Conservation (phyloP, 306 rosid species). For the Herpetospermum pedunculosum region DNA sequence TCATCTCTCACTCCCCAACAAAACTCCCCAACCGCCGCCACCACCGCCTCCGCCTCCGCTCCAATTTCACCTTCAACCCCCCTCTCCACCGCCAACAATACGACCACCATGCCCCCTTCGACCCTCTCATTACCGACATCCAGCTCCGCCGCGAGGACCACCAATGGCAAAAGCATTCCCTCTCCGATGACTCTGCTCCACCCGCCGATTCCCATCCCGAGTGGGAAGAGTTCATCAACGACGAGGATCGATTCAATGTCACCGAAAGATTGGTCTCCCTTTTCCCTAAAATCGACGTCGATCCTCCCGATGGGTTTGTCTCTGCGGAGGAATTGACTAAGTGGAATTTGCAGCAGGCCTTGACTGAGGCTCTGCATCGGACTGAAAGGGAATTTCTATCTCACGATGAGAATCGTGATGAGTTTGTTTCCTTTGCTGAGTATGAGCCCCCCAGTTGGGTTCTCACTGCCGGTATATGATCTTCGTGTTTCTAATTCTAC, state of each 20-base stretch:
- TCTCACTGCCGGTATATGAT: slow-evolving; percentile 36
- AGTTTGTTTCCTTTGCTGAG: slow-evolving; percentile 70
- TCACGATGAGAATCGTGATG: slow-evolving; percentile 73
- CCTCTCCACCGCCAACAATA: slow-evolving; percentile 21
- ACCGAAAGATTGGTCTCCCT: slow-evolving; percentile 41
- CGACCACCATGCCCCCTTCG: slow-evolving; percentile 48
- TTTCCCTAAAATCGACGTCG: slow-evolving; percentile 66
- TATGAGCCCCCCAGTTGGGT: slow-evolving; percentile 83
- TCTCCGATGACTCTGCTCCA: slow-evolving; percentile 28
- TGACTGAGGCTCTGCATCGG: slow-evolving; percentile 53
- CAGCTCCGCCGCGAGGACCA: slow-evolving; percentile 81
- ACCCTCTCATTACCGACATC: slow-evolving; percentile 74
- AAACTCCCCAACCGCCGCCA: slow-evolving; percentile 30
- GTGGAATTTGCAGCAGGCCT: slow-evolving; percentile 67
- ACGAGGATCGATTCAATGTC: slow-evolving; percentile 73
- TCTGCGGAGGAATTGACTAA: slow-evolving; percentile 52
- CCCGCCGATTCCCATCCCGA: slow-evolving; percentile 68
- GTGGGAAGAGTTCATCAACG: slow-evolving; percentile 79
- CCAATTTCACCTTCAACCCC: slow-evolving; percentile 47
- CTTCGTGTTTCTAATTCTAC: background rate
- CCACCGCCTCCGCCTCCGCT: slow-evolving; percentile 79
- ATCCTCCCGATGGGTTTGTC: slow-evolving; percentile 54
- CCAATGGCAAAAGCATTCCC: slow-evolving; percentile 64
- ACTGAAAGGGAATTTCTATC: slow-evolving; percentile 66
- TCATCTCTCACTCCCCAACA: slow-evolving; percentile 44